phyloP scores from a whole-genome alignment of 371 early-diverging fungal species.

The Fennellomyces sp. region DNA sequence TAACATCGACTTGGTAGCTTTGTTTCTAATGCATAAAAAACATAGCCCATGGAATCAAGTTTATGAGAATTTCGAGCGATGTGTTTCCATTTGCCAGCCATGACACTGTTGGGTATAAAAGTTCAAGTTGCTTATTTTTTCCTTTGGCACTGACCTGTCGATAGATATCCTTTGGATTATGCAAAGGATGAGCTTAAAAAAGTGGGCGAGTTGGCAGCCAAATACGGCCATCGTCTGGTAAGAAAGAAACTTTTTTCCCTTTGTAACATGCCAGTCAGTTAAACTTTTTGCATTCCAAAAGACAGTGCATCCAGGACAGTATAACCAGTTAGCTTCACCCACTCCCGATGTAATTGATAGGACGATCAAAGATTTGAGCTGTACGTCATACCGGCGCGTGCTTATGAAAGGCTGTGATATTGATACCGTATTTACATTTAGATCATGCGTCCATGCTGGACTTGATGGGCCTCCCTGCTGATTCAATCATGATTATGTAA shows the following conservation, averaged over 20 bases:
- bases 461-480: slow-evolving; percentile 44
- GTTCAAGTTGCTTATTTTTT: background rate
- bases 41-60: slow-evolving; percentile 37
- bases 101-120: slow-evolving; percentile 39
- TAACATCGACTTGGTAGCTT: background rate
- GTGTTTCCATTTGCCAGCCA: slow-evolving; percentile 54
- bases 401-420: background rate
- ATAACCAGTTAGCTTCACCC: slow-evolving; percentile 49
- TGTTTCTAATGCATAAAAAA: background rate
- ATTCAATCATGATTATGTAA: slow-evolving; percentile 54
- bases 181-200: slow-evolving; percentile 32
- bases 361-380: slow-evolving; percentile 39
- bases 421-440: slow-evolving; percentile 1
- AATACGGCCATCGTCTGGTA: slow-evolving; percentile 48
- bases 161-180: slow-evolving; percentile 39
- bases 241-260: background rate
- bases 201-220: slow-evolving; percentile 36
- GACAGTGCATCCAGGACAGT: slow-evolving; percentile 57
- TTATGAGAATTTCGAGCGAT: slow-evolving; percentile 53
- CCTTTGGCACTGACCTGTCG: background rate
- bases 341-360: slow-evolving; percentile 36
- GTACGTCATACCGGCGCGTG: slow-evolving; percentile 11
- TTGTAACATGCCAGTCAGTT: background rate
- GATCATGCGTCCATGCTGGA: slow-evolving; percentile 52
- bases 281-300: background rate